Conservation (phyloP, 2,329 filamentous ascomycete species). For the Fusarium torulosum region DNA sequence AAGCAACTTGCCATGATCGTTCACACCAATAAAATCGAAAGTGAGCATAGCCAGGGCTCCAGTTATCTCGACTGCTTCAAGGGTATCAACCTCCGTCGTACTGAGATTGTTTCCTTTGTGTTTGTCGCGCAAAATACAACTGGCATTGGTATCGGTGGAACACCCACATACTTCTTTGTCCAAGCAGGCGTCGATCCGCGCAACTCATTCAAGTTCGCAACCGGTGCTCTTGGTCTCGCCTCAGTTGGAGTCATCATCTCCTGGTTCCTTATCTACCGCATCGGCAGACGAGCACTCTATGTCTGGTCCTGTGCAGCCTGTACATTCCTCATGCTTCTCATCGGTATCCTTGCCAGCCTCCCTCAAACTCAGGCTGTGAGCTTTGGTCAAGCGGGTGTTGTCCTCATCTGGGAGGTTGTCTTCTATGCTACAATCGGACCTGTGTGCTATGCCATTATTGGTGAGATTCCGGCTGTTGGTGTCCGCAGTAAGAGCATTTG, state of each 20-base stretch:
- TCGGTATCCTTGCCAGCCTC: conserved; percentile 50
- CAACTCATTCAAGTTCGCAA: conserved; percentile 57
- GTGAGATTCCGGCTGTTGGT: conserved; percentile 58
- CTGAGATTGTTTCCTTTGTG: conserved; percentile 60
- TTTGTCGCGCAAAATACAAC: conserved; percentile 57
- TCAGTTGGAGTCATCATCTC: conserved; percentile 59
- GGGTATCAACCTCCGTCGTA: conserved; percentile 60
- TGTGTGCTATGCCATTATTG: conserved; percentile 58
- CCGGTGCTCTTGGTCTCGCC: conserved; percentile 57
- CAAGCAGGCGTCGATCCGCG: conserved; percentile 57
- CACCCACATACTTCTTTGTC: conserved; percentile 62
- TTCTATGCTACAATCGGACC: conserved; percentile 60
- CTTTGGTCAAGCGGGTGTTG: conserved; percentile 56
- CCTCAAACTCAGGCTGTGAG: conserved; percentile 36
- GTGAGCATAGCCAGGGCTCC: conserved; percentile 53
- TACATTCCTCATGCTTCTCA: conserved; percentile 55
- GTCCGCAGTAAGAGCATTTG: conserved; percentile 59
- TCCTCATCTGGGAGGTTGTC: conserved; percentile 59
- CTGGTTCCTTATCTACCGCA: conserved; percentile 52
- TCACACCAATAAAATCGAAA: conserved; percentile 60
- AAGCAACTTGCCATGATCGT: conserved; percentile 76
- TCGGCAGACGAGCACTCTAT: conserved; percentile 59
- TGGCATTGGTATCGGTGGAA: conserved; percentile 56
- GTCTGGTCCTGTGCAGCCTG: conserved; percentile 58
- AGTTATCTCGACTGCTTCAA: conserved; percentile 62